These are phyloP conservation scores for Lepidium sativum DNA, from an alignment of 345 rosid genomes.

Conservation along the genomic window DNA sequence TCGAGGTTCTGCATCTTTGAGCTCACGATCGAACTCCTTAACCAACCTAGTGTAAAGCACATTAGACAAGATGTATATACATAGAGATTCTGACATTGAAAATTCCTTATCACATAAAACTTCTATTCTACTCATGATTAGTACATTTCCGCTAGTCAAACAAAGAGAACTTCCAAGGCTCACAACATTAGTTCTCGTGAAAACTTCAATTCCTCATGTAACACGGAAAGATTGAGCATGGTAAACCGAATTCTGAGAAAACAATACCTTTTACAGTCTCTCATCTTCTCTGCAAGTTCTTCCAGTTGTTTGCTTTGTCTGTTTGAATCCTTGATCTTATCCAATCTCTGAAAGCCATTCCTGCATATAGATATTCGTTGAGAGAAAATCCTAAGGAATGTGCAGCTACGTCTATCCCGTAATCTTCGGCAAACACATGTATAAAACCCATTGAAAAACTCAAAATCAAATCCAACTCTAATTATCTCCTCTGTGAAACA, in stretches of 20 bases:
- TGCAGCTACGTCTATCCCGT: not conserved
- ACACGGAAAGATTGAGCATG: not conserved
- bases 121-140: not conserved
- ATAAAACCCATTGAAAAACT: not conserved
- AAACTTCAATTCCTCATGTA: not conserved
- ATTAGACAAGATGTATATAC: not conserved
- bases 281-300: constrained; percentile 87
- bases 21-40: constrained; percentile 82
- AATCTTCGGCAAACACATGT: not conserved
- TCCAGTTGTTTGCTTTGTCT: constrained; percentile 92
- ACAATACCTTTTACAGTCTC: constrained; percentile 78
- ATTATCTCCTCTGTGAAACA: not conserved
- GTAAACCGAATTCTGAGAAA: not conserved
- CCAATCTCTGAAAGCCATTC: constrained; percentile 93
- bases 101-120: not conserved
- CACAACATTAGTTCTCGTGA: not conserved
- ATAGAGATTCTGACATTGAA: not conserved
- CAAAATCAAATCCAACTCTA: not conserved
- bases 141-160: not conserved
- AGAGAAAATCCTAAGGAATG: not conserved
- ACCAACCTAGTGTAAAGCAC: constrained; percentile 47
- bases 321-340: constrained; percentile 83
- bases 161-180: not conserved
- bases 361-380: constrained; percentile 27
- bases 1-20: constrained; percentile 66